Conservation (phyloP, 2,329 filamentous ascomycete species). For the Clonostachys solani region DNA sequence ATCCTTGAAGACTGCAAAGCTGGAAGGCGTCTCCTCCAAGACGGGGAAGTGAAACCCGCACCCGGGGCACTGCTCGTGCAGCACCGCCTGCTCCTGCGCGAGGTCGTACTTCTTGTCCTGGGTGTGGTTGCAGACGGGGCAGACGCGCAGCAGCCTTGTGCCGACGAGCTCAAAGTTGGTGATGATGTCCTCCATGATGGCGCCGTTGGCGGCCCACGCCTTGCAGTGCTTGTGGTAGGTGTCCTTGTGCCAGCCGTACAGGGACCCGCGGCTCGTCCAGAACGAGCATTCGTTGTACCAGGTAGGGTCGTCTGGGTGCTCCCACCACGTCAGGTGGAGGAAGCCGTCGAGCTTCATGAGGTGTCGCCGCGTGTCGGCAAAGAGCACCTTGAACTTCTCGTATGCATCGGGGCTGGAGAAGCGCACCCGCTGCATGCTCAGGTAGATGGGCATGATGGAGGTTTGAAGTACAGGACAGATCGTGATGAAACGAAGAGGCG, state of each 20-base stretch:
- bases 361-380: slow-evolving; percentile 6
- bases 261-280: slow-evolving; percentile 7
- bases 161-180: slow-evolving; percentile 11
- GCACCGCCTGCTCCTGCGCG: slow-evolving; percentile 8
- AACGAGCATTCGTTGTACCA: slow-evolving; percentile 11
- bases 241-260: slow-evolving; percentile 10
- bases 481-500: too few relatives aligned
- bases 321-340: slow-evolving; percentile 7
- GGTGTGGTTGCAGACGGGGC: slow-evolving; percentile 7
- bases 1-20: too few relatives aligned
- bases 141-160: slow-evolving; percentile 6
- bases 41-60: slow-evolving; percentile 11
- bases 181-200: slow-evolving; percentile 11
- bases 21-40: slow-evolving; percentile 1
- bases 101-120: slow-evolving; percentile 11
- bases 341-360: slow-evolving; percentile 6
- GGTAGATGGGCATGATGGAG: slow-evolving; percentile 5
- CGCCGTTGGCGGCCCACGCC: slow-evolving; percentile 6
- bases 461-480: too few relatives aligned
- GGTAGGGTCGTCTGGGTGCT: slow-evolving; percentile 5
- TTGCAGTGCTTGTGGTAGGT: slow-evolving; percentile 11
- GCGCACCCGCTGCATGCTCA: slow-evolving; percentile 4
- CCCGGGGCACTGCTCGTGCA: slow-evolving; percentile 7
- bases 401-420: slow-evolving; percentile 8
- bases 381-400: slow-evolving; percentile 8